phyloP scores from a whole-genome alignment of 1,284 basidiomycete species.

The Phellopilus nigrolimitatus region DNA sequence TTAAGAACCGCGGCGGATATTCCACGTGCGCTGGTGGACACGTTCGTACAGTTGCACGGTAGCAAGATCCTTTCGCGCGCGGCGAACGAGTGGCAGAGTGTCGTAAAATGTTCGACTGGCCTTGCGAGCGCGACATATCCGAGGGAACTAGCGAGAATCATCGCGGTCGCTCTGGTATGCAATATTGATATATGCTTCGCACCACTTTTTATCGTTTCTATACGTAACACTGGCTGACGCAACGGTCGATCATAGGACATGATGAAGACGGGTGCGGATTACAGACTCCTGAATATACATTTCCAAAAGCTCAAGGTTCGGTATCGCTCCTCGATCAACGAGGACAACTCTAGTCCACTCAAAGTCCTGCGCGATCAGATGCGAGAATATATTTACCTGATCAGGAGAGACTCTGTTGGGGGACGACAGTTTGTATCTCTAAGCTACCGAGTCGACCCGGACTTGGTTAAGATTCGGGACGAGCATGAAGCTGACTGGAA shows the following conservation, averaged over 20 bases:
- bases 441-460: constrained; percentile 1
- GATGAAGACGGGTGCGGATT: constrained; percentile 8
- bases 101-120: constrained; percentile 18
- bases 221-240: no score
- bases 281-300: neutral
- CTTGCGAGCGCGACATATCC: constrained; percentile 17
- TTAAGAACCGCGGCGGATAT: neutral
- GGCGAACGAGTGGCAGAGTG: constrained; percentile 23
- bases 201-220: neutral
- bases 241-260: neutral
- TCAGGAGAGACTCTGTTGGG: neutral
- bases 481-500: neutral
- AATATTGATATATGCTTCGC: neutral
- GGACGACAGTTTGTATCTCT: no score
- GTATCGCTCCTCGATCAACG: neutral
- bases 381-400: neutral
- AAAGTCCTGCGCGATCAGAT: neutral
- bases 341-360: neutral
- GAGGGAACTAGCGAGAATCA: constrained; percentile 20
- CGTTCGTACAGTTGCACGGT: constrained; percentile 20
- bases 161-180: constrained; percentile 23
- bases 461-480: neutral
- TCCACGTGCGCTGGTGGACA: constrained; percentile 19
- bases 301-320: neutral
- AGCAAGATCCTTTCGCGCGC: constrained; percentile 21